phyloP scores from a whole-genome alignment of 2,329 filamentous ascomycete species.

The Clarireedia hainanense region DNA sequence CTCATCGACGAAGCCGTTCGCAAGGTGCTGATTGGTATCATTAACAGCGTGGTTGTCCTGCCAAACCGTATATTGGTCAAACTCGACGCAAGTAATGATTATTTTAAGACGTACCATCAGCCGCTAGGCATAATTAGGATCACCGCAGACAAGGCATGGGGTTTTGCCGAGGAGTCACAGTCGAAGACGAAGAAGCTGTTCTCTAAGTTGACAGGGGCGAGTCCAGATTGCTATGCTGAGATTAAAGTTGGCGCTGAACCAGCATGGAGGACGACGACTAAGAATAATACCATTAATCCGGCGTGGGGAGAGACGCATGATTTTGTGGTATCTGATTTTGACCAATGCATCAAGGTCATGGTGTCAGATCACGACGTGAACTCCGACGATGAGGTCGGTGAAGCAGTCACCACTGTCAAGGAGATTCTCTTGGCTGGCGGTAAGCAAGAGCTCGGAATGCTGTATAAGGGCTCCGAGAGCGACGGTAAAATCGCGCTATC shows the following conservation, averaged over 20 bases:
- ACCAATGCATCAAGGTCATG: neutral
- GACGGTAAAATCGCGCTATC: neutral
- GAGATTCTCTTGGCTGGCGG: neutral
- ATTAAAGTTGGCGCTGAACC: neutral
- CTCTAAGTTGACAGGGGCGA: neutral
- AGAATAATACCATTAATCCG: neutral
- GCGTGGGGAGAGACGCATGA: neutral
- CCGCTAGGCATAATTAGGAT: neutral
- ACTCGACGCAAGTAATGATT: neutral
- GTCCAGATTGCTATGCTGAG: neutral
- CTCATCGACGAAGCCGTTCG: neutral
- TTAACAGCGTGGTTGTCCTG: neutral
- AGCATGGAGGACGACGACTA: neutral
- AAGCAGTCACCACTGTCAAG: neutral
- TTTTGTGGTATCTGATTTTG: neutral
- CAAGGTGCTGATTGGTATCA: neutral
- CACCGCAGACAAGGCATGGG: neutral
- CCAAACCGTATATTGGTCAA: neutral
- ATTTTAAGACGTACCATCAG: neutral
- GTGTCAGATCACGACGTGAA: neutral
- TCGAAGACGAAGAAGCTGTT: neutral
- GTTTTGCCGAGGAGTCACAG: neutral
- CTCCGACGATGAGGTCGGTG: neutral
- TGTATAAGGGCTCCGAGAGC: neutral
- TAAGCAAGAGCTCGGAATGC: neutral